Conservation (phyloP, 1,284 basidiomycete genomes). For the Cutaneotrichosporon cutaneum region DNA sequence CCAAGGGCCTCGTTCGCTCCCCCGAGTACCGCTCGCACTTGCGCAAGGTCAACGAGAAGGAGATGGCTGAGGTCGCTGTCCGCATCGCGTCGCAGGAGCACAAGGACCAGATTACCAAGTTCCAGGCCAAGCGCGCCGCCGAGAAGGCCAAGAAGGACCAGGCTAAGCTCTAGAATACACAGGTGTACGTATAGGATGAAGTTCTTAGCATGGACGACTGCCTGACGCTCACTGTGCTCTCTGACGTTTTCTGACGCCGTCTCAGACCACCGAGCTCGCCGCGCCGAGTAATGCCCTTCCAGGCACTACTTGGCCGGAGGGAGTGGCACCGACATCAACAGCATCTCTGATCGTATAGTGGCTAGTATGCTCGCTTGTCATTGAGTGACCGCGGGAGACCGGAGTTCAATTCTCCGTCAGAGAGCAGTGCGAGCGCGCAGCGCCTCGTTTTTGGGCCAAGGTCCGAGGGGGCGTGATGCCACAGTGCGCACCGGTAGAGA, state of each 20-base stretch:
- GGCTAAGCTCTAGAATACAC: slow-evolving; percentile 15
- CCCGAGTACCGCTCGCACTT: slow-evolving; percentile 8
- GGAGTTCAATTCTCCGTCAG: too few species aligned
- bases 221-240: neutral
- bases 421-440: too few species aligned
- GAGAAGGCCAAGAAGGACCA: slow-evolving; percentile 14
- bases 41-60: slow-evolving; percentile 18
- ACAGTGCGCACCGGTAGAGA: neutral
- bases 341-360: too few species aligned
- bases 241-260: too few species aligned
- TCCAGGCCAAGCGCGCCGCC: slow-evolving; percentile 15
- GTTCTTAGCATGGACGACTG: neutral
- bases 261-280: too few species aligned
- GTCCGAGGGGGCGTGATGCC: neutral
- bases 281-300: too few species aligned
- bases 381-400: too few species aligned
- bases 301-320: too few species aligned
- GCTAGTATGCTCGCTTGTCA: too few species aligned
- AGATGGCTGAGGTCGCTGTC: slow-evolving; percentile 18
- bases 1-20: slow-evolving; percentile 20
- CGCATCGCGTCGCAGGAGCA: slow-evolving; percentile 17
- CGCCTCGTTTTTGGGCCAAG: neutral
- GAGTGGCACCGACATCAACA: too few species aligned
- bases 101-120: slow-evolving; percentile 16
- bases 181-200: neutral